Base-by-base conservation (phyloP, 1,139 yeast species). In the Yarrowia galli region DNA sequence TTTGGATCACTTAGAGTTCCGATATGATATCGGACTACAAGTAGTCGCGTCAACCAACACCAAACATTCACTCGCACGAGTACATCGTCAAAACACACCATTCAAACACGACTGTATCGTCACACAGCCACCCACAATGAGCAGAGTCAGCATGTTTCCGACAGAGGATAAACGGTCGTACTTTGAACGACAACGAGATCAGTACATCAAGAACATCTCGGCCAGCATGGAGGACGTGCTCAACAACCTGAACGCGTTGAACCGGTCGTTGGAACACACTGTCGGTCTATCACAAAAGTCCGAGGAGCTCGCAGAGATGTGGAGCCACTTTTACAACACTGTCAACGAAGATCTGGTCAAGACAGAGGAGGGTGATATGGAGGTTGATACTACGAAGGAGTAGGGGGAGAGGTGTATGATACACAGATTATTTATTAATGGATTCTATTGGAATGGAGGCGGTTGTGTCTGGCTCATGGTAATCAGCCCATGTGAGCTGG, bases 281-380 rank as follows among this genome's bases (percentile, higher is more conserved):
- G 79, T 83, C 20, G 84, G 85, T 2, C 86, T 85, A 8, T 87
- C 88, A 1, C 82, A 82, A 71, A 87, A 84, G 70, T 85, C 85
- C 69, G 85, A 84, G 67, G 78, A 80, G 40, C 85, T 84, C 16
- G 79, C 87, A 1, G 76, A 76, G 25, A 75, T 85, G 40, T 85
- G 88, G 88, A 78, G 80, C 61, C 80, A 79, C 46, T 84, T 84
- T 71, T 84, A 85, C 70, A 81, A 81, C 38, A 61, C 66, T 1
- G 46, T 61, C 13, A 58, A 58, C 28, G 64, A 43, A 22, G 51
- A 58, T 28, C 9, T 43, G 64, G 64, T 58, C 15, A 58, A 58
- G 22, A 15, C 53, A 0, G 53, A 48, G 42, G 51, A 32, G 22
- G 64, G 20, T 2, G 64, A 58, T 15, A 56, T 56, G 38, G 63